phyloP scores from a whole-genome alignment of 1,139 yeast genomes.

The Scheffersomyces cryptocercus region DNA sequence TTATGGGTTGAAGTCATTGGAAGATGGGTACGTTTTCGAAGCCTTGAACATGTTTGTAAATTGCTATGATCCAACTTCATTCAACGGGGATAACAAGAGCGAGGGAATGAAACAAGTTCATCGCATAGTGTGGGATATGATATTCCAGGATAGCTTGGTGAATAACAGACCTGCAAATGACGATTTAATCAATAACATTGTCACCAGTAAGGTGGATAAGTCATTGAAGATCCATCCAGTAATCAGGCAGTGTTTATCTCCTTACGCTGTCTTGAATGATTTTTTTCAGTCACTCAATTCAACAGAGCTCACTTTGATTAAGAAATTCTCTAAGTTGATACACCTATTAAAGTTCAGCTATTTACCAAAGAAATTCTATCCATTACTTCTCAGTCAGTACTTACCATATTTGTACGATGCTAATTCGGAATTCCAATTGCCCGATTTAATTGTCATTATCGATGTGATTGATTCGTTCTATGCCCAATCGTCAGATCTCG shows the following conservation, averaged over 20 bases:
- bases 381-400: slow-evolving; percentile 51
- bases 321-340: slow-evolving; percentile 41
- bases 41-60: slow-evolving; percentile 68
- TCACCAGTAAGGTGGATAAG: slow-evolving; percentile 38
- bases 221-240: slow-evolving; percentile 50
- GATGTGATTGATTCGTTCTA: slow-evolving; percentile 53
- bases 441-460: slow-evolving; percentile 49
- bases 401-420: slow-evolving; percentile 41
- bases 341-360: slow-evolving; percentile 64
- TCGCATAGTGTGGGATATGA: slow-evolving; percentile 43
- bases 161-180: slow-evolving; percentile 56
- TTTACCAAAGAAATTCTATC: slow-evolving; percentile 59
- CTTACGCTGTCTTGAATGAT: slow-evolving; percentile 66
- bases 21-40: slow-evolving; percentile 55
- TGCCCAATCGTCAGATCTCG: slow-evolving; percentile 22
- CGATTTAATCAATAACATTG: slow-evolving; percentile 53
- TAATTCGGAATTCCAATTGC: slow-evolving; percentile 32
- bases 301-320: slow-evolving; percentile 20
- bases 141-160: slow-evolving; percentile 63
- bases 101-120: slow-evolving; percentile 42
- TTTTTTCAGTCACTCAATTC: slow-evolving; percentile 38
- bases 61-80: slow-evolving; percentile 52
- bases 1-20: slow-evolving; percentile 41
- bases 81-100: slow-evolving; percentile 14
- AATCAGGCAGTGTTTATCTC: slow-evolving; percentile 67